phyloP scores from a whole-genome alignment of 164 flowering plant species.

The Litsea cubeba region DNA sequence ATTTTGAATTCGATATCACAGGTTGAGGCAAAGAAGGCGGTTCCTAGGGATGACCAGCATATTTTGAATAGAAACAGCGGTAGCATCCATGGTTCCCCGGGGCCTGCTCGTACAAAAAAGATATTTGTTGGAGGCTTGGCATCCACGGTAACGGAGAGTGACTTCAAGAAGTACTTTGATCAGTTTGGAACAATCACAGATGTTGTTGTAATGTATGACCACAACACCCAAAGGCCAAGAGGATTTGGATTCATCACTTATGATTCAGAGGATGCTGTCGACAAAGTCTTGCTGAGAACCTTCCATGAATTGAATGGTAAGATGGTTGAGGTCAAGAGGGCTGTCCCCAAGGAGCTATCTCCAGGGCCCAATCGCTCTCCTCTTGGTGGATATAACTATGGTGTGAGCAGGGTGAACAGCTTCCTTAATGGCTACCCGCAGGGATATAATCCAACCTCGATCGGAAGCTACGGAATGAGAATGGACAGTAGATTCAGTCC shows the following conservation, averaged over 20 bases:
- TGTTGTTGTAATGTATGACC: constrained; percentile 85
- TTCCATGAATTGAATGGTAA: constrained; percentile 81
- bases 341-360: constrained; percentile 69
- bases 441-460: constrained; percentile 40
- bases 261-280: constrained; percentile 76
- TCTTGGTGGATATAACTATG: constrained; percentile 50
- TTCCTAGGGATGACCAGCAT: constrained; percentile 71
- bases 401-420: constrained; percentile 44
- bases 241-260: constrained; percentile 83
- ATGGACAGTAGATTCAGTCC: constrained; percentile 62
- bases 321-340: constrained; percentile 82
- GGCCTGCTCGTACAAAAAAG: constrained; percentile 60
- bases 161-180: constrained; percentile 69
- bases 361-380: constrained; percentile 64
- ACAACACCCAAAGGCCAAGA: constrained; percentile 76
- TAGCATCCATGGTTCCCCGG: constrained; percentile 54
- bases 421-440: constrained; percentile 47
- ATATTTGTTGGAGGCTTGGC: constrained; percentile 87
- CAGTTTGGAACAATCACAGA: constrained; percentile 72
- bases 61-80: constrained; percentile 37
- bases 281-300: constrained; percentile 51
- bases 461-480: constrained; percentile 58
- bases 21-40: constrained; percentile 92
- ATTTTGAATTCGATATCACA: constrained; percentile 19
- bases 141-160: constrained; percentile 68